Evolutionary conservation across 2,329 filamentous ascomycete genomes (phyloP), one percentile per base, ranked within the genome.

Genomic region (Neofusicoccum laricinum): DNA sequence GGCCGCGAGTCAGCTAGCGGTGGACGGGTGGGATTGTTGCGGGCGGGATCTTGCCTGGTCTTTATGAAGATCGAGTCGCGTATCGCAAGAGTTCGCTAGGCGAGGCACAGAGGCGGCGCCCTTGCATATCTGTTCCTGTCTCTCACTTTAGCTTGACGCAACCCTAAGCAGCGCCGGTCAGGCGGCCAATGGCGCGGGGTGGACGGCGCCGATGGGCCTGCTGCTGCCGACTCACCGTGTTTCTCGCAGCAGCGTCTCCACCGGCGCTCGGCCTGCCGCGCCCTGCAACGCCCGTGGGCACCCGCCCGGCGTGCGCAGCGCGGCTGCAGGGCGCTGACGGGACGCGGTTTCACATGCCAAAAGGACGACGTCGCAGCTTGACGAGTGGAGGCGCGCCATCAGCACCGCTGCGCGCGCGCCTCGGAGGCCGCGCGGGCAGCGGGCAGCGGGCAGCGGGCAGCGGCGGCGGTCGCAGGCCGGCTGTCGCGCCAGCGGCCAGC

Each of bases 41-140:
- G 38, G 30, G 41, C 40, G 57, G 57, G 45, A 63, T 55, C 34
- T 40, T 21, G 21, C n/a, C n/a, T 55, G 25, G 25, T 63, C 40
- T 51, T 62, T 46, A 45, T 46, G 61, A 55, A 48, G 57, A 61
- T 61, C 53, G 41, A 41, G 45, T 61, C 57, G 57, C 49, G 49
- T 63, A 63, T 63, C 61, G 49, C 55, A 59, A 25, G 30, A 17
- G 55, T 46, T 25, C 19, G 40, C 30, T 59, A 45, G 53, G 55
- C 55, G 25, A 59, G 55, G 55, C 55, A 59, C 55, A 45, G 55
- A 45, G 32, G 25, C 25, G 38, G 61, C 49, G 48, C 61, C 61
- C 61, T 63, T 63, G 61, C 61, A 63, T 63, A 45, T 43, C 38
- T 45, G 61, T 63, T 63, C 61, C 61, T 63, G 61, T 61, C 43